Evolutionary conservation across 805 yeast species (phyloP), one percentile per base, ranked within the genome.

Genomic region (Schwanniomyces sp.): DNA sequence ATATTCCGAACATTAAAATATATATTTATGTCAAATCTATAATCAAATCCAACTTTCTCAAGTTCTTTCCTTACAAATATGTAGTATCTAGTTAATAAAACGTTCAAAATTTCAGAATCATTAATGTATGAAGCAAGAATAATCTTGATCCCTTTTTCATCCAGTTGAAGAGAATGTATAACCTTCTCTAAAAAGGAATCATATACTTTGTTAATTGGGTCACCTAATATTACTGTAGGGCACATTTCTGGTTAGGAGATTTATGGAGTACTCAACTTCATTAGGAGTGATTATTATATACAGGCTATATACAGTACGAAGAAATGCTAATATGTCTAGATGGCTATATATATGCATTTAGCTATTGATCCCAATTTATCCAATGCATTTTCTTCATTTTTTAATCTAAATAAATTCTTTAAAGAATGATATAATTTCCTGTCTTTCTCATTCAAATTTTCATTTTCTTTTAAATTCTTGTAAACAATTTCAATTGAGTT

Each of bases 11-110:
- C 38, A 41, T 69, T 66, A 49, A 66, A 64, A 9, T 66, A 44
- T 0, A 72, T 56, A 41, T 67, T 61, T 43, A 72, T 67, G 14
- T 54, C 60, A 42, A 70, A 63, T 1, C 50, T 47, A 46, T 62
- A 61, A 41, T 59, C 58, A 40, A 54, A 59, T 4, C 66, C 65
- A 16, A 47, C 42, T 1, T 16, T 24, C 9, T 52, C 41, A 12
- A 63, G 58, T 7, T 49, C 37, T 14, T 43, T 36, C 49, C 79
- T 54, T 4, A 62, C 40, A 14, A 58, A 50, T 12, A 59, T 50
- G 47, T 74, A 76, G 17, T 68, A 52, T 6, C 49, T 45, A 47
- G 63, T 58, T 44, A 76, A 61, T 4, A 62, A 49, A 2, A 24
- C 38, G 48, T 68, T 68, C 39, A 76, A 56, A 2, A 52, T 54